Conservation (phyloP, 2,329 filamentous ascomycete genomes). For the Clarireedia hainanense region DNA sequence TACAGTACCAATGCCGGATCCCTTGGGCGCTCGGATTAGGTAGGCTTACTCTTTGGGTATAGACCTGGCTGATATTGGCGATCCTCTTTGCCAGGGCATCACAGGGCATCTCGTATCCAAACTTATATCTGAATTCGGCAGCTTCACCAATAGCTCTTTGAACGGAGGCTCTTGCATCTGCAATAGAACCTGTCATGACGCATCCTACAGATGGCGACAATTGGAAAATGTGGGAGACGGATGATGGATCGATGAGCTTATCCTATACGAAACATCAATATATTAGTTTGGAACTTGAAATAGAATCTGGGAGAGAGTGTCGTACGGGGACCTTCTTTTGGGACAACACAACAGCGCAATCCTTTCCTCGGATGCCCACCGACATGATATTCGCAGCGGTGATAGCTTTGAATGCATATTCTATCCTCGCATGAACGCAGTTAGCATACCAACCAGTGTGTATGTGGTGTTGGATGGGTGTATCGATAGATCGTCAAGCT, state of each 20-base stretch:
- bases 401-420: slow-evolving; percentile 99
- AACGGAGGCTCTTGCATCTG: slow-evolving; percentile 88
- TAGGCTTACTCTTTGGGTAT: slow-evolving; percentile 79
- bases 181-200: slow-evolving; percentile 98
- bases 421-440: slow-evolving; percentile 39
- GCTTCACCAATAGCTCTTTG: slow-evolving; percentile 91
- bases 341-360: slow-evolving; percentile 92
- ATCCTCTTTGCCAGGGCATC: slow-evolving; percentile 93
- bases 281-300: slow-evolving; percentile 16
- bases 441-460: background rate
- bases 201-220: slow-evolving; percentile 94
- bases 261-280: slow-evolving; percentile 50
- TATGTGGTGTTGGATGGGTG: slow-evolving; percentile 5
- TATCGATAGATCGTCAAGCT: slow-evolving; percentile 6
- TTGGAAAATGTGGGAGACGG: slow-evolving; percentile 95
- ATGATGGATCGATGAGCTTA: slow-evolving; percentile 96
- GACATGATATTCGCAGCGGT: slow-evolving; percentile 99
- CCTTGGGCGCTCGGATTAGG: slow-evolving; percentile 11
- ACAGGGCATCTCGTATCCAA: slow-evolving; percentile 98
- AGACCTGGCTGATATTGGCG: slow-evolving; percentile 98
- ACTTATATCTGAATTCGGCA: slow-evolving; percentile 97
- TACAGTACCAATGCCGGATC: slow-evolving; percentile 27
- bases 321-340: slow-evolving; percentile 99
- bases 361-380: slow-evolving; percentile 89
- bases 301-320: slow-evolving; percentile 18